These are phyloP conservation scores for Pseudocercospora eumusae DNA, from an alignment of 2,329 filamentous ascomycete species.

Conservation along the genomic window DNA sequence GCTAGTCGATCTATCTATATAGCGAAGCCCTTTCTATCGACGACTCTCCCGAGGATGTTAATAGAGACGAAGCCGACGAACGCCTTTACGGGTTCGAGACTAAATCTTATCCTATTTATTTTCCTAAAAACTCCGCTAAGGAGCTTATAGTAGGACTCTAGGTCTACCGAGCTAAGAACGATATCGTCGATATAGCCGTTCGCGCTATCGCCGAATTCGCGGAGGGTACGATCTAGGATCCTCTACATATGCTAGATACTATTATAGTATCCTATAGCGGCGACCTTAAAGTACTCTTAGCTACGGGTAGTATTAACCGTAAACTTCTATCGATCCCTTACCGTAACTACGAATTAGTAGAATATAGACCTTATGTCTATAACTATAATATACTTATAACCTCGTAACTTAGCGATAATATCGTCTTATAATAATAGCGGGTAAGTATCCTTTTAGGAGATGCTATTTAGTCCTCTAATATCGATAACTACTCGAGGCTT, in stretches of 20 bases:
- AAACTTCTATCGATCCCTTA: constrained; percentile 5
- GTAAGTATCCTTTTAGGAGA: background rate
- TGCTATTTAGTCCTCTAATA: background rate
- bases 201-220: background rate
- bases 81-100: background rate
- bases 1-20: background rate
- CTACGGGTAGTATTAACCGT: constrained; percentile 4
- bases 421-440: background rate
- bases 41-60: background rate
- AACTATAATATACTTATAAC: constrained; percentile 8
- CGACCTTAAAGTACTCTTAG: constrained; percentile 9
- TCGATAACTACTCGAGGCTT: background rate
- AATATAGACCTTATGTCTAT: constrained; percentile 3
- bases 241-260: background rate
- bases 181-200: background rate
- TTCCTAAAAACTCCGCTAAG: background rate
- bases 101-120: background rate
- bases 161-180: background rate
- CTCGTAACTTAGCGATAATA: background rate
- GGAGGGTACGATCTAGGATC: background rate
- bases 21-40: background rate
- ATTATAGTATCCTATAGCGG: background rate
- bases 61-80: background rate
- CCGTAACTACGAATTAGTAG: constrained; percentile 8
- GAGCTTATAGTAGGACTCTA: background rate